These are phyloP conservation scores for Clarireedia paspali DNA, from an alignment of 2,329 filamentous ascomycete genomes.

Conservation along the genomic window DNA sequence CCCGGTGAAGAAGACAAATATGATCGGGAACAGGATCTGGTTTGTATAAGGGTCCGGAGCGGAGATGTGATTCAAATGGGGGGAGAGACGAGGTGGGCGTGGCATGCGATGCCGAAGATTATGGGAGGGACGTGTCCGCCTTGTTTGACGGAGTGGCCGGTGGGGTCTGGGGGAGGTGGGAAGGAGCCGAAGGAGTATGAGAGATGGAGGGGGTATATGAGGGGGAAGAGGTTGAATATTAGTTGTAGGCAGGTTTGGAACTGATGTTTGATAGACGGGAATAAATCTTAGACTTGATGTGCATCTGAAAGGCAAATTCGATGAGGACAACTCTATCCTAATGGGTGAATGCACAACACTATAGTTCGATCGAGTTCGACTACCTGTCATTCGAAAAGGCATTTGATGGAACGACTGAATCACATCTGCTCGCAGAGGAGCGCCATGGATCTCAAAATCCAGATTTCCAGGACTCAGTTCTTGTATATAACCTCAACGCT, in stretches of 20 bases:
- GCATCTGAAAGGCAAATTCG: background rate
- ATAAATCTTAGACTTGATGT: background rate
- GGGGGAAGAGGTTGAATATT: slow-evolving; percentile 76
- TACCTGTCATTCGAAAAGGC: no score
- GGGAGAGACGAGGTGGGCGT: slow-evolving; percentile 72
- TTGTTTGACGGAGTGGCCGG: slow-evolving; percentile 70
- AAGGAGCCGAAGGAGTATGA: slow-evolving; percentile 37
- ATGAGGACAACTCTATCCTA: background rate
- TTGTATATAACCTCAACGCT: background rate
- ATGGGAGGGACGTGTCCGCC: slow-evolving; percentile 70
- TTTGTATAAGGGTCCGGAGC: slow-evolving; percentile 64
- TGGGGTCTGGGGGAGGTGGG: slow-evolving; percentile 26
- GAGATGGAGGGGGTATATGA: slow-evolving; percentile 83
- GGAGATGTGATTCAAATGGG: slow-evolving; percentile 92
- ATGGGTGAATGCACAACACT: background rate
- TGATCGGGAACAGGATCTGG: slow-evolving; percentile 26
- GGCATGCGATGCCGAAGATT: slow-evolving; percentile 92
- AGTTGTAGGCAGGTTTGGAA: slow-evolving; percentile 84
- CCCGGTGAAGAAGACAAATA: slow-evolving; percentile 19
- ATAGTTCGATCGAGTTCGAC: background rate
- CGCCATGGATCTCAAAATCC: background rate
- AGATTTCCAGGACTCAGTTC: background rate
- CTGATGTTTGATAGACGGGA: slow-evolving; percentile 9
- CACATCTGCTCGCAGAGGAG: background rate
- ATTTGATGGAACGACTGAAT: background rate